Percentiles rank a stretch among this genome's conserved stretches.
Conservation (phyloP, 2,329 filamentous ascomycete genomes). For the Aspergillus aculeatus region DNA sequence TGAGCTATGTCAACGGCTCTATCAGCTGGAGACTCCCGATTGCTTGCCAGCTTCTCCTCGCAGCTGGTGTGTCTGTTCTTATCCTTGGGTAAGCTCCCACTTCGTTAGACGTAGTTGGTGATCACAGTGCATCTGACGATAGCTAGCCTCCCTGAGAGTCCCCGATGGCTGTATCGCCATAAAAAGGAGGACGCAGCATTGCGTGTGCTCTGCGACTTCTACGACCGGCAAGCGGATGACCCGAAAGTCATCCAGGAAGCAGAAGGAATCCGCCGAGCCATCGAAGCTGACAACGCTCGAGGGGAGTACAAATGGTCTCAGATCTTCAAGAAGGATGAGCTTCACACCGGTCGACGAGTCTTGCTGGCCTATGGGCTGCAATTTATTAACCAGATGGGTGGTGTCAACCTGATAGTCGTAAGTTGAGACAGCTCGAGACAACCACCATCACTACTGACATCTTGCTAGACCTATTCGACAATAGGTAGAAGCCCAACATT, state of each 20-base stretch:
- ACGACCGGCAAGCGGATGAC: slow-evolving; percentile 23
- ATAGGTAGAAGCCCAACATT: slow-evolving; percentile 18
- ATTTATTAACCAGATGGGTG: slow-evolving; percentile 52
- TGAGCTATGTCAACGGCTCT: slow-evolving; percentile 40
- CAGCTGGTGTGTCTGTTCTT: slow-evolving; percentile 42
- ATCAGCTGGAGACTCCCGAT: slow-evolving; percentile 50
- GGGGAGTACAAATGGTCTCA: slow-evolving; percentile 41
- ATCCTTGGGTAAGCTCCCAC: slow-evolving; percentile 27
- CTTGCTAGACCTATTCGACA: slow-evolving; percentile 26
- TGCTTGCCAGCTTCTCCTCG: slow-evolving; percentile 47
- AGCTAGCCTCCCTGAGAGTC: slow-evolving; percentile 38
- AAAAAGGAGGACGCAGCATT: slow-evolving; percentile 33
- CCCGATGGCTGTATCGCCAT: slow-evolving; percentile 48
- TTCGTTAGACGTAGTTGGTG: neutral
- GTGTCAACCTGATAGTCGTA: slow-evolving; percentile 51
- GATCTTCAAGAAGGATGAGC: slow-evolving; percentile 45
- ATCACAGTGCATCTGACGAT: neutral
- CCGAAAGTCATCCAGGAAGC: slow-evolving; percentile 31
- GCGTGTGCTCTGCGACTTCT: slow-evolving; percentile 29
- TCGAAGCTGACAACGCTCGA: slow-evolving; percentile 41
- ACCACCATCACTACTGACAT: neutral
- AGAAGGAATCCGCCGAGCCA: slow-evolving; percentile 43
- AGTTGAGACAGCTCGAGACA: slow-evolving; percentile 4
- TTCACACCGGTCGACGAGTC: slow-evolving; percentile 47
- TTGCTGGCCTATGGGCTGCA: slow-evolving; percentile 50